These are phyloP conservation scores for Collybia sp. DNA, from an alignment of 768 basidiomycete genomes.

Conservation along the genomic window DNA sequence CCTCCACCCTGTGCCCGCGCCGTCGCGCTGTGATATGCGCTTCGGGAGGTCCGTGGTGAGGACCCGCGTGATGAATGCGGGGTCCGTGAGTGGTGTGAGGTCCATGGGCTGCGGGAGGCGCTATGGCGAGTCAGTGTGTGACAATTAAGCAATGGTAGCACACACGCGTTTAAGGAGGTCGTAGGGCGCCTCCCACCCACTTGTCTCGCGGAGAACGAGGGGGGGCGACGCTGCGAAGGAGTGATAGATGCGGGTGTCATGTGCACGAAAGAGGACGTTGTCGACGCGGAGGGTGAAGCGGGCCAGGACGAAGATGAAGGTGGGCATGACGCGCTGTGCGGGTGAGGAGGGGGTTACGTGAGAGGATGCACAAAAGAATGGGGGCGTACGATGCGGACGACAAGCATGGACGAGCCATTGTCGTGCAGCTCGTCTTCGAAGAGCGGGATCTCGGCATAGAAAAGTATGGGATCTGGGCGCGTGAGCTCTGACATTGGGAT, in stretches of 20 bases:
- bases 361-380: background rate
- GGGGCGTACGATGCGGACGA: constrained; percentile 79
- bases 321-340: constrained; percentile 95
- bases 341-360: constrained; percentile 1
- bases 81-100: constrained; percentile 83
- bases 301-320: constrained; percentile 84
- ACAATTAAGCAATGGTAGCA: background rate
- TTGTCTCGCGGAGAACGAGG: constrained; percentile 70
- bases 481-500: constrained; percentile 87
- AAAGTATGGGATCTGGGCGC: constrained; percentile 93
- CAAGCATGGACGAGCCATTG: constrained; percentile 83
- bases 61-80: constrained; percentile 73
- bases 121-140: constrained; percentile 28
- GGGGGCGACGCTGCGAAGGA: constrained; percentile 62
- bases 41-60: constrained; percentile 55
- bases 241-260: constrained; percentile 89
- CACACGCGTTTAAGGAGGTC: constrained; percentile 72
- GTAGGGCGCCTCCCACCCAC: constrained; percentile 91
- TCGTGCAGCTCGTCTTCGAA: constrained; percentile 98
- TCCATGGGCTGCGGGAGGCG: constrained; percentile 72
- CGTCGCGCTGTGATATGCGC: constrained; percentile 51
- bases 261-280: constrained; percentile 85
- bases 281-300: constrained; percentile 95
- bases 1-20: constrained; percentile 81
- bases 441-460: constrained; percentile 91